A percentile compares a stretch with the other conserved stretches of the same genome.
phyloP scores from a whole-genome alignment of 768 basidiomycete species.

The Imleria badia region DNA sequence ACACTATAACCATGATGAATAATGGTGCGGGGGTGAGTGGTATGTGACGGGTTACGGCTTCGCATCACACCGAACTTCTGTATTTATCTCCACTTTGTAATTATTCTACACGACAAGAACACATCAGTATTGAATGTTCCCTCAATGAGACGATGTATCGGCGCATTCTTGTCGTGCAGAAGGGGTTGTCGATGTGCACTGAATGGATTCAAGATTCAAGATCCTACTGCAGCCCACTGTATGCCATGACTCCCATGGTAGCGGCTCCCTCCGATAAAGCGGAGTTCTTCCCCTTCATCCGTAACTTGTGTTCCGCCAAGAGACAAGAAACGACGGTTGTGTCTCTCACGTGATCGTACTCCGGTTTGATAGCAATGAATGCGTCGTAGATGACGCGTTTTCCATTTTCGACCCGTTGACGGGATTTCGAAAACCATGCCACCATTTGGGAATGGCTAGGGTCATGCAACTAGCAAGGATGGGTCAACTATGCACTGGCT shows the following conservation, averaged over 20 bases:
- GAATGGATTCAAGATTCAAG: too few relatives aligned
- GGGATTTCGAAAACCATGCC: background rate
- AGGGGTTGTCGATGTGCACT: too few relatives aligned
- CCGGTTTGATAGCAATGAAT: constrained; percentile 4
- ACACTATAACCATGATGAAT: background rate
- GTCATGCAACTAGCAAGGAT: background rate
- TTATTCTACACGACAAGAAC: background rate
- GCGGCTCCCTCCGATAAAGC: background rate
- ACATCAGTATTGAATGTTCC: background rate
- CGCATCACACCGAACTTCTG: too few relatives aligned
- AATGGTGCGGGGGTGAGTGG: background rate
- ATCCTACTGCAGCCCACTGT: too few relatives aligned
- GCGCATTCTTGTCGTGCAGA: too few relatives aligned
- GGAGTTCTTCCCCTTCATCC: too few relatives aligned
- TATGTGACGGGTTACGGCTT: background rate
- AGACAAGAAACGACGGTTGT: constrained; percentile 1
- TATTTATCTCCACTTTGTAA: background rate
- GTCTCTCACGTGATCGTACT: background rate
- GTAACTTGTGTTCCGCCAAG: background rate
- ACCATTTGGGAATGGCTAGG: background rate
- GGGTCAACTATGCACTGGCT: too few relatives aligned
- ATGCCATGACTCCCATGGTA: too few relatives aligned
- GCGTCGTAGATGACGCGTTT: background rate
- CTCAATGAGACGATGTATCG: too few relatives aligned
- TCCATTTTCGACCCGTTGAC: background rate